Percentiles rank a stretch among this genome's conserved stretches.
Evolutionary conservation across 331 rosid species (phyloP).

Genomic region (Ulmus americana): DNA sequence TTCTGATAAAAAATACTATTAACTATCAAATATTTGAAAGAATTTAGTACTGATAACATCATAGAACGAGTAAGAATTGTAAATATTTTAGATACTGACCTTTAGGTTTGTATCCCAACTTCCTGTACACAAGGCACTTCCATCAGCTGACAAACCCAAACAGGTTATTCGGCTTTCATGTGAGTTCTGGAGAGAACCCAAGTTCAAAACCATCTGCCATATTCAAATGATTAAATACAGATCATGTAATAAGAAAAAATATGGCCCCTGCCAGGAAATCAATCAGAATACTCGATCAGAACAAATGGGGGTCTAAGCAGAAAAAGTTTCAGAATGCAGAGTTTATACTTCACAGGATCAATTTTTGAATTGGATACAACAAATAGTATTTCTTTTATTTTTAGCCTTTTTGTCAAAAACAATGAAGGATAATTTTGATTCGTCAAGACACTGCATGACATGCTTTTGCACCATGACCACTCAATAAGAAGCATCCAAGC

Average conservation of each 20-base stretch:
- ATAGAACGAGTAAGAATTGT: neutral
- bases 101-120: conserved; percentile 89
- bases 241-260: neutral
- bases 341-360: neutral
- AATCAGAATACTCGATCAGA: neutral
- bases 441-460: too few species aligned
- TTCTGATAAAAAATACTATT: too few species aligned
- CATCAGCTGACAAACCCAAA: conserved; percentile 96
- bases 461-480: too few species aligned
- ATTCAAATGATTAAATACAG: conserved; percentile 1
- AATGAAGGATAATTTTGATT: too few species aligned
- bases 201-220: conserved; percentile 56
- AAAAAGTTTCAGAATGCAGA: neutral
- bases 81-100: conserved; percentile 25
- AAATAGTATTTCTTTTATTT: neutral
- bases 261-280: conserved; percentile 3
- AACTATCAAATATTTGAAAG: too few species aligned
- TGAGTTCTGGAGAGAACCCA: conserved; percentile 85
- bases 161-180: conserved; percentile 73
- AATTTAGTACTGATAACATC: neutral
- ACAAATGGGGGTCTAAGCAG: neutral
- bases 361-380: neutral
- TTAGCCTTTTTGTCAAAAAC: too few species aligned
- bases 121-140: conserved; percentile 99
- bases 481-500: too few species aligned